These are phyloP conservation scores for Corrigiola litoralis DNA, from an alignment of 179 eudicot genomes.

Conservation along the genomic window DNA sequence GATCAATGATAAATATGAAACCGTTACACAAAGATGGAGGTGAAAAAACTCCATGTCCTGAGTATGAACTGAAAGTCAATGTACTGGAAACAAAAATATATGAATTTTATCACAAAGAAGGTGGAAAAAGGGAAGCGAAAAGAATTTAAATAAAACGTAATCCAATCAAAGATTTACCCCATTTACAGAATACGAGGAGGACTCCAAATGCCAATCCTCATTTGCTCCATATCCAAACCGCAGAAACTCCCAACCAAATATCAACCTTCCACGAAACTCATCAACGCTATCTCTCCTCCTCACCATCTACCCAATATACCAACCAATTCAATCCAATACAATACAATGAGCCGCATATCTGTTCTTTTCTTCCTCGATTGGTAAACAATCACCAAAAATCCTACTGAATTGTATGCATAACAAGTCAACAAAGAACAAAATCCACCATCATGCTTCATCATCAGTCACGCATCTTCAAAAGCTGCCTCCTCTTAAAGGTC, in stretches of 20 bases:
- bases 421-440: constrained; percentile 7
- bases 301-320: constrained; percentile 15
- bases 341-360: not conserved
- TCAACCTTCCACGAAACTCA: not conserved
- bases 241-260: constrained; percentile 1
- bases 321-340: constrained; percentile 6
- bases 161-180: constrained; percentile 43
- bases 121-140: not conserved
- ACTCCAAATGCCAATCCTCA: constrained; percentile 17
- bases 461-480: constrained; percentile 33
- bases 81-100: constrained; percentile 15
- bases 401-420: constrained; percentile 11
- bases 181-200: constrained; percentile 34
- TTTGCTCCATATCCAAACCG: constrained; percentile 2
- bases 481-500: constrained; percentile 49
- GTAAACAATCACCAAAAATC: constrained; percentile 23
- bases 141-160: constrained; percentile 11
- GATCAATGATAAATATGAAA: constrained; percentile 17
- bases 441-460: constrained; percentile 10
- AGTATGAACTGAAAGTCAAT: constrained; percentile 17
- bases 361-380: constrained; percentile 6
- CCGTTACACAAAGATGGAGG: constrained; percentile 22
- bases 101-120: constrained; percentile 9
- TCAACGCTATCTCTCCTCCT: constrained; percentile 2
- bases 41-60: constrained; percentile 11